A percentile compares a stretch with the other conserved stretches of the same genome.
Conservation (phyloP, 148 eudicot genomes). For the Cornus suecica region DNA sequence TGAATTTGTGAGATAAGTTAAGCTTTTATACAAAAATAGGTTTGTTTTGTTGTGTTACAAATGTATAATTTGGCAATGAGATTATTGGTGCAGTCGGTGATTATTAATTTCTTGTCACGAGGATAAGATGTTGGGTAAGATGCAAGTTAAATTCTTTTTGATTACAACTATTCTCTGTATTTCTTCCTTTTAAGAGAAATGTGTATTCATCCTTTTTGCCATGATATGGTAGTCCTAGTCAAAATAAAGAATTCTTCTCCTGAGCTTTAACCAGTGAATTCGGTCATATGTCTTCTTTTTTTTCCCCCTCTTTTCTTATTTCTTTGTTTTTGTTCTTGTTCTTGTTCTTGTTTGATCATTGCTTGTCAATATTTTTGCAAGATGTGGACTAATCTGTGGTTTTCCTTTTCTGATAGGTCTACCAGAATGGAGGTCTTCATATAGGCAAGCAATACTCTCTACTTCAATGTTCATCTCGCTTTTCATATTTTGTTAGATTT, state of each 20-base stretch:
- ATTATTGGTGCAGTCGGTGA: no score
- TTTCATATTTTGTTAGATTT: slow-evolving; percentile 12
- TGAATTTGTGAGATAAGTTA: slow-evolving; percentile 21
- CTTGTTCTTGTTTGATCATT: neutral
- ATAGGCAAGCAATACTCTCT: slow-evolving; percentile 41
- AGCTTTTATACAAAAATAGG: neutral
- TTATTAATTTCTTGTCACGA: no score
- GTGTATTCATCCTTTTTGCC: neutral
- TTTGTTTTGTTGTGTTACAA: neutral
- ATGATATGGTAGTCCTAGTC: neutral
- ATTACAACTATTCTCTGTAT: neutral
- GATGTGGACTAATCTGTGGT: slow-evolving; percentile 28
- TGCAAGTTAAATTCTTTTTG: neutral
- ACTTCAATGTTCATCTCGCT: slow-evolving; percentile 6
- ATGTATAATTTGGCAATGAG: no score
- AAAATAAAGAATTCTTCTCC: neutral
- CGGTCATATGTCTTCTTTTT: no score
- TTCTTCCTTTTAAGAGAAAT: neutral
- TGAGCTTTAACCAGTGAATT: neutral
- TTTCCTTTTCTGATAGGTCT: slow-evolving; percentile 42
- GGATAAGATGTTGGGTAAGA: neutral
- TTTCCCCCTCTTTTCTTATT: neutral
- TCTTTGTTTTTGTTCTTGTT: neutral
- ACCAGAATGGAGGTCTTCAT: slow-evolving; percentile 47
- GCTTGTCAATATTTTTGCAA: neutral